phyloP scores from a whole-genome alignment of 352 stramenopile genomes.

The Peronospora farinosa region DNA sequence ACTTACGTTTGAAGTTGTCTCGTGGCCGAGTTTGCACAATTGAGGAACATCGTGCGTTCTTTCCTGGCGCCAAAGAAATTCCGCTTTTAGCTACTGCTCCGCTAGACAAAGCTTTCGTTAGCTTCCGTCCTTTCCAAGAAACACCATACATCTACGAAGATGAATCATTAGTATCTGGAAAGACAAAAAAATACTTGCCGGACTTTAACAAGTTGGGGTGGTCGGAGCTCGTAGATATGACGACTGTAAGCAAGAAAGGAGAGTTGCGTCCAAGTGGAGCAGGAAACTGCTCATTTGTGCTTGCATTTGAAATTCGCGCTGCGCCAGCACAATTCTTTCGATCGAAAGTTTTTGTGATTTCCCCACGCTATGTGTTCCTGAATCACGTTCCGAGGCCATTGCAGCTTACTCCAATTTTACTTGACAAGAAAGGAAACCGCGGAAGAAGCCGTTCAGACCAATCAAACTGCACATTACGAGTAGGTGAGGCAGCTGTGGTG shows the following conservation, averaged over 20 bases:
- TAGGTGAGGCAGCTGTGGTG: constrained; percentile 50
- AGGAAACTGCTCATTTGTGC: constrained; percentile 58
- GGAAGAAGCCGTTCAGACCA: constrained; percentile 31
- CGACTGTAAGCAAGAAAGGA: constrained; percentile 66
- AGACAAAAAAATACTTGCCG: constrained; percentile 69
- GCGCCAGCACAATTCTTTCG: constrained; percentile 76
- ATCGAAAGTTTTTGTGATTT: constrained; percentile 77
- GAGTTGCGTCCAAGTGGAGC: constrained; percentile 45
- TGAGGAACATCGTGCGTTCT: constrained; percentile 68
- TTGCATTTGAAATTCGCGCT: constrained; percentile 76
- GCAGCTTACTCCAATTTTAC: constrained; percentile 62
- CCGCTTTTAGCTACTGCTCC: constrained; percentile 61
- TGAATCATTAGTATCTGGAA: constrained; percentile 39
- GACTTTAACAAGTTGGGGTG: constrained; percentile 65
- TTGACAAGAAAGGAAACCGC: constrained; percentile 67
- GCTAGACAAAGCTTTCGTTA: constrained; percentile 56
- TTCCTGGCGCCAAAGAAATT: constrained; percentile 52
- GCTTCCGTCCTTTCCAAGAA: constrained; percentile 63
- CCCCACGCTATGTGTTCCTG: constrained; percentile 67
- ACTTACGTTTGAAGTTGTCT: constrained; percentile 58
- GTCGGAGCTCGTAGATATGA: constrained; percentile 67
- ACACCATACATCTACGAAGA: constrained; percentile 49
- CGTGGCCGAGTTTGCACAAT: constrained; percentile 51
- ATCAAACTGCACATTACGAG: constrained; percentile 40
- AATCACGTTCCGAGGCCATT: constrained; percentile 56